phyloP scores from a whole-genome alignment of 257 asterid species.

The Fraxinus quadrangulata region DNA sequence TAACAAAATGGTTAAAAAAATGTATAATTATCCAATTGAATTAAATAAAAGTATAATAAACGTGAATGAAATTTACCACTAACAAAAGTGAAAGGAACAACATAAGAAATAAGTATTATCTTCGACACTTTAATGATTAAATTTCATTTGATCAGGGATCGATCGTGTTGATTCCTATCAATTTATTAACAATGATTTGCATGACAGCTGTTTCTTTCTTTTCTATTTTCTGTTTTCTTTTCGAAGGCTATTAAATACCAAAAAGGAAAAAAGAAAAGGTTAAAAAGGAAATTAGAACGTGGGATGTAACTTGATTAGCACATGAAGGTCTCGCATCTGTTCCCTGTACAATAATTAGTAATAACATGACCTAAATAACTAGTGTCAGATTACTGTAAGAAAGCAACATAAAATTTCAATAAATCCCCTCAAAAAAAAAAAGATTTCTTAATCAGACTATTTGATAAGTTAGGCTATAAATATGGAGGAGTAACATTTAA shows the following conservation, averaged over 20 bases:
- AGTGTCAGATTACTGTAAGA: background rate
- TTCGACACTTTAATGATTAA: too few species aligned
- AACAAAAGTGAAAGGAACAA: too few species aligned
- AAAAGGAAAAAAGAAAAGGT: too few species aligned
- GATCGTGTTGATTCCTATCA: background rate
- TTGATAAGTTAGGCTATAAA: constrained; percentile 33
- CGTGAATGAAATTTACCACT: too few species aligned
- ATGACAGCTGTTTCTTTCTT: background rate
- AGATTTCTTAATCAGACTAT: background rate
- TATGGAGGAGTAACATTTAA: constrained; percentile 10
- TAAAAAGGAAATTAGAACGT: background rate
- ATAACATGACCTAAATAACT: background rate
- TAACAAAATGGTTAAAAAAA: too few species aligned
- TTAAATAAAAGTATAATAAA: too few species aligned
- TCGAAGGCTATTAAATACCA: background rate
- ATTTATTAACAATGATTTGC: background rate
- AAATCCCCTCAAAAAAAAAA: background rate
- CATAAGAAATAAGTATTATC: too few species aligned
- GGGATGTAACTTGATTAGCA: constrained; percentile 9
- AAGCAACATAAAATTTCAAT: background rate
- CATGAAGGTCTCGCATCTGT: constrained; percentile 26
- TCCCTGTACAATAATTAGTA: constrained; percentile 1
- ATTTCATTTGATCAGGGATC: background rate
- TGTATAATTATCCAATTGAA: too few species aligned
- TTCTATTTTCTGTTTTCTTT: background rate